Evolutionary conservation across 768 basidiomycete species (phyloP).

Genomic region (Sarcodon aspratus): DNA sequence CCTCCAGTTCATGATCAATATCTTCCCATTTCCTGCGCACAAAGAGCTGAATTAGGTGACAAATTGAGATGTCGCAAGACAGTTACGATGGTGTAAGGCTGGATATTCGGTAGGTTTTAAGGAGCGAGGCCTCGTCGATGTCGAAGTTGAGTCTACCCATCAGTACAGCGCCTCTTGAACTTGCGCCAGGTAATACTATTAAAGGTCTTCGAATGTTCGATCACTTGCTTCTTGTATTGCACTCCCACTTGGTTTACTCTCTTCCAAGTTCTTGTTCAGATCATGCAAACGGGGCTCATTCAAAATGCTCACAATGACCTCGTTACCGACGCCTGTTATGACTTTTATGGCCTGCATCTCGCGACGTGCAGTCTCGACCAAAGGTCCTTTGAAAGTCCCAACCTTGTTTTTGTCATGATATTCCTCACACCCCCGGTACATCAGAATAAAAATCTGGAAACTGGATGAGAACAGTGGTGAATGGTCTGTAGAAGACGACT

Average conservation of each 20-base stretch:
- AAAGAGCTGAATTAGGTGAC: background rate
- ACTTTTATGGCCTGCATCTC: constrained; percentile 78
- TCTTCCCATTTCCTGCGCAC: constrained; percentile 75
- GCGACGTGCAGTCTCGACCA: constrained; percentile 81
- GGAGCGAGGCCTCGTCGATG: constrained; percentile 69
- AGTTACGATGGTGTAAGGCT: constrained; percentile 64
- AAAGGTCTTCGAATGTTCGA: background rate
- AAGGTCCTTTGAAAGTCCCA: constrained; percentile 30
- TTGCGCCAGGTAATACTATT: too few species aligned
- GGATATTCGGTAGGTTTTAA: constrained; percentile 83
- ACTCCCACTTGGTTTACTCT: too few species aligned
- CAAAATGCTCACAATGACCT: constrained; percentile 71
- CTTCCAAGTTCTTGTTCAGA: background rate
- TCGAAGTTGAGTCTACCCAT: constrained; percentile 61
- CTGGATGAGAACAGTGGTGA: constrained; percentile 59
- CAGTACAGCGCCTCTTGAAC: too few species aligned
- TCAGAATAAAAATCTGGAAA: constrained; percentile 80
- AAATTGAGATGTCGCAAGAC: background rate
- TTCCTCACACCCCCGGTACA: constrained; percentile 4
- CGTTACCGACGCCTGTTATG: constrained; percentile 79
- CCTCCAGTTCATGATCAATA: constrained; percentile 74
- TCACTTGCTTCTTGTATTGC: background rate
- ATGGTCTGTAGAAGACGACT: constrained; percentile 79
- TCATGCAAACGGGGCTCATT: constrained; percentile 68
- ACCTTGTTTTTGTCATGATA: constrained; percentile 6